Conservation (phyloP, 345 rosid genomes). For the Chamaenerion angustifolium region DNA sequence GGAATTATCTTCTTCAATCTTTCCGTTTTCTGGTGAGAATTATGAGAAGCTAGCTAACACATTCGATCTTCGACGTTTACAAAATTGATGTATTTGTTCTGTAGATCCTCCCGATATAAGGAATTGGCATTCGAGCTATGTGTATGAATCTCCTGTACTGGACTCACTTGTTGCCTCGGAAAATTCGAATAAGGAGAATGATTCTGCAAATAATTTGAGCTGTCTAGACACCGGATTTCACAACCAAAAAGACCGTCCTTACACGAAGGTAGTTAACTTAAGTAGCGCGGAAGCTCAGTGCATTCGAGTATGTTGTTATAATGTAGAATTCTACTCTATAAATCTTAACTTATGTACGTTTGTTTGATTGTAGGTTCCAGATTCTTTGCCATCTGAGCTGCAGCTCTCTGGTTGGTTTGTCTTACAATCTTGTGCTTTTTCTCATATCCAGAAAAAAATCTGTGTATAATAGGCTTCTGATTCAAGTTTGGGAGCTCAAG, state of each 20-base stretch:
- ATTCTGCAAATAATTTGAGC: no score
- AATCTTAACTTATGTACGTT: background rate
- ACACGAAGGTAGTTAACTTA: no score
- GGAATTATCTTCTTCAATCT: background rate
- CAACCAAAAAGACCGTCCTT: no score
- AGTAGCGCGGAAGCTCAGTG: no score
- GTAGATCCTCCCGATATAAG: slow-evolving; percentile 34
- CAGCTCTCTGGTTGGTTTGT: slow-evolving; percentile 1
- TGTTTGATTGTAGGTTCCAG: slow-evolving; percentile 3
- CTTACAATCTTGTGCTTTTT: no score
- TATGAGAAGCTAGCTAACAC: no score
- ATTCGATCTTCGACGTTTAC: no score
- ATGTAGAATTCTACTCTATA: background rate
- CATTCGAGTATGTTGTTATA: background rate
- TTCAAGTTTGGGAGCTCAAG: no score
- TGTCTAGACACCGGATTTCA: no score
- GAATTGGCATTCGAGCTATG: slow-evolving; percentile 19
- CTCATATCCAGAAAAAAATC: no score
- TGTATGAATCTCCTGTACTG: slow-evolving; percentile 17
- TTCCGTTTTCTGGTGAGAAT: background rate
- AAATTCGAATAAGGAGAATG: no score
- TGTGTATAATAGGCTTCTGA: no score
- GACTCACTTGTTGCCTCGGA: background rate
- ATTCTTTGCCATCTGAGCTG: background rate
- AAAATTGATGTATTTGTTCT: slow-evolving; percentile 1